These are phyloP conservation scores for Cichorium intybus DNA, from an alignment of 140 eudicot species.

Conservation along the genomic window DNA sequence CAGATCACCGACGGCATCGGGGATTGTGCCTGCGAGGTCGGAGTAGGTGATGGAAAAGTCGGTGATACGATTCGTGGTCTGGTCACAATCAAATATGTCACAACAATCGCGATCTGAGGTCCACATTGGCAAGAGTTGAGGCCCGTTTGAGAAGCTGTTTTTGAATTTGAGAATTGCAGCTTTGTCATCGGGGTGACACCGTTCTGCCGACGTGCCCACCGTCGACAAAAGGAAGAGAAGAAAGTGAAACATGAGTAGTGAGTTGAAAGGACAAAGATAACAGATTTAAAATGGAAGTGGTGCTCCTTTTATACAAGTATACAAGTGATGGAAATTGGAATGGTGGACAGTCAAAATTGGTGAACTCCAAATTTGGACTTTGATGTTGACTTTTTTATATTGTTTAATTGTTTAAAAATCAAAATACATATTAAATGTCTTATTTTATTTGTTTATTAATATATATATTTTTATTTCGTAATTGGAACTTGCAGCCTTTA, in stretches of 20 bases:
- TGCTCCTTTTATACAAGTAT: neutral
- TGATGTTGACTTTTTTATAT: neutral
- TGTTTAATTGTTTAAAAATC: neutral
- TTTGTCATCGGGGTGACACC: slow-evolving; percentile 56
- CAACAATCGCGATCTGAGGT: slow-evolving; percentile 42
- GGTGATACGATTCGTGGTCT: slow-evolving; percentile 37
- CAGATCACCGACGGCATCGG: slow-evolving; percentile 39
- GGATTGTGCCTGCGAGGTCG: slow-evolving; percentile 45
- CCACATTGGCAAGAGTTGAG: slow-evolving; percentile 38
- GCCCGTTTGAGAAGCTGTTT: slow-evolving; percentile 41
- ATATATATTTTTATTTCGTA: too few relatives aligned
- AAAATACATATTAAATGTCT: neutral
- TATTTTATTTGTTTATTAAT: too few relatives aligned
- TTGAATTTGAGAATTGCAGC: slow-evolving; percentile 47
- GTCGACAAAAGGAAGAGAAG: slow-evolving; percentile 30
- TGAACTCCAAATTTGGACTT: slow-evolving; percentile 20
- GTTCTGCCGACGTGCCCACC: slow-evolving; percentile 19
- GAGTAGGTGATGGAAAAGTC: slow-evolving; percentile 32
- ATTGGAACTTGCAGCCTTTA: too few relatives aligned
- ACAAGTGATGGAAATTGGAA: too few relatives aligned
- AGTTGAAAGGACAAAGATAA: slow-evolving; percentile 6
- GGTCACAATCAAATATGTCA: slow-evolving; percentile 36
- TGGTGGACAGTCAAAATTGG: slow-evolving; percentile 31
- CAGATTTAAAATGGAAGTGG: neutral
- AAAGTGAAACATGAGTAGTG: slow-evolving; percentile 17